Conservation (phyloP, 306 rosid species). For the Leucaena leucocephala region DNA sequence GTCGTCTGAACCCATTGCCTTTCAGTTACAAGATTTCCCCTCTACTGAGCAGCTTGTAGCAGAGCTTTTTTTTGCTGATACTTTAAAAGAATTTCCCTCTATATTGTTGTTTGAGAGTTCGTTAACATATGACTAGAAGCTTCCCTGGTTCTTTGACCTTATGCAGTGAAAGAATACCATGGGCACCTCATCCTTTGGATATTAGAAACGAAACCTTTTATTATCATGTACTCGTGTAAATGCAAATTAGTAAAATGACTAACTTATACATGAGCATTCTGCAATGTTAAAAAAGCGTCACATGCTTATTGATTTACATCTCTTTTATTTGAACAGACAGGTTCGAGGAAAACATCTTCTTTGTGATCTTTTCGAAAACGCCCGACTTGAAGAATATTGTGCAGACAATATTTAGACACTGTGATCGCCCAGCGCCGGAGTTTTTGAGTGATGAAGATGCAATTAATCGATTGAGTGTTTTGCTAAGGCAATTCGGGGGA, state of each 20-base stretch:
- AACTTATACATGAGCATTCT: slow-evolving; percentile 28
- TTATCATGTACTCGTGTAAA: background rate
- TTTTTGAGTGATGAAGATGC: slow-evolving; percentile 48
- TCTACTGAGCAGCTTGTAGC: background rate
- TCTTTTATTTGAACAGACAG: slow-evolving; percentile 37
- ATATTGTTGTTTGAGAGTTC: background rate
- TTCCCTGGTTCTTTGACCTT: background rate
- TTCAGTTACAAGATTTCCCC: background rate
- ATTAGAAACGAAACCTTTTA: background rate
- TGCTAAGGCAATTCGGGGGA: slow-evolving; percentile 30
- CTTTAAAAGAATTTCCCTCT: background rate
- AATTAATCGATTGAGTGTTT: slow-evolving; percentile 27
- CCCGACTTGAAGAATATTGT: slow-evolving; percentile 49
- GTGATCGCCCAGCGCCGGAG: slow-evolving; percentile 27
- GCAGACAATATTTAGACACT: slow-evolving; percentile 40
- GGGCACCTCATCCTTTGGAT: slow-evolving; percentile 5
- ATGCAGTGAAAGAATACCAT: background rate
- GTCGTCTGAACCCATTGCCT: background rate
- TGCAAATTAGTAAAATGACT: slow-evolving; percentile 10
- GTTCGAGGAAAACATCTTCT: slow-evolving; percentile 52
- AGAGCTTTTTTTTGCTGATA: background rate
- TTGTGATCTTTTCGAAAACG: slow-evolving; percentile 40
- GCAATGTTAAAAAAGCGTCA: background rate
- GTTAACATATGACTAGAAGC: background rate
- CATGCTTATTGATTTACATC: background rate